Evolutionary conservation across 768 basidiomycete species (phyloP).

Genomic region (Lactarius psammicola): DNA sequence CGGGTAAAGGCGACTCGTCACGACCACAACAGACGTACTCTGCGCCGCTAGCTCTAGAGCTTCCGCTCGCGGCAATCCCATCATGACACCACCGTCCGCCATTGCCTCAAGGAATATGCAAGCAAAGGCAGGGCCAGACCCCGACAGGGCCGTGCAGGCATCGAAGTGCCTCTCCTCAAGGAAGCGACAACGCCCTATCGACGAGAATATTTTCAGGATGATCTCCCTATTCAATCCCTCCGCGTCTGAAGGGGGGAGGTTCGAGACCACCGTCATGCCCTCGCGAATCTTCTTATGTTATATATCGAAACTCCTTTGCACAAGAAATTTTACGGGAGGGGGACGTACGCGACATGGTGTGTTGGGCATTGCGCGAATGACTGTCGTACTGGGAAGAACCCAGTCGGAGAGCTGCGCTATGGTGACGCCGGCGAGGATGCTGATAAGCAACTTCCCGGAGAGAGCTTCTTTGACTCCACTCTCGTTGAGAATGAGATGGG

Average conservation of each 20-base stretch:
- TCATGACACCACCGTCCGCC: conserved; percentile 99
- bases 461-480: conserved; percentile 80
- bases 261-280: conserved; percentile 95
- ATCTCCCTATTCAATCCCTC: conserved; percentile 65
- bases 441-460: conserved; percentile 88
- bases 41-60: conserved; percentile 95
- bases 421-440: conserved; percentile 96
- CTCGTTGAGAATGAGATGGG: conserved; percentile 66
- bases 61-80: conserved; percentile 93
- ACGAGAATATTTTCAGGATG: conserved; percentile 92
- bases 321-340: not conserved
- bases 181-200: conserved; percentile 93
- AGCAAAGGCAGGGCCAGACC: conserved; percentile 95
- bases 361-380: conserved; percentile 98
- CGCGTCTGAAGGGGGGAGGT: conserved; percentile 52
- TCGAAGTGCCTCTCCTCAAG: conserved; percentile 99
- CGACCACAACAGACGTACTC: conserved; percentile 51
- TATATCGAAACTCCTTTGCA: not conserved
- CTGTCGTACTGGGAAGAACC: conserved; percentile 74
- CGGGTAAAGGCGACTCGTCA: not conserved
- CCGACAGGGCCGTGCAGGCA: conserved; percentile 94
- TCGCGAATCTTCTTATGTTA: conserved; percentile 80
- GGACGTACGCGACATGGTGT: conserved; percentile 85
- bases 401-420: conserved; percentile 73
- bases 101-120: conserved; percentile 97